Conservation (phyloP, 768 basidiomycete species). For the Lyophyllum semitale region DNA sequence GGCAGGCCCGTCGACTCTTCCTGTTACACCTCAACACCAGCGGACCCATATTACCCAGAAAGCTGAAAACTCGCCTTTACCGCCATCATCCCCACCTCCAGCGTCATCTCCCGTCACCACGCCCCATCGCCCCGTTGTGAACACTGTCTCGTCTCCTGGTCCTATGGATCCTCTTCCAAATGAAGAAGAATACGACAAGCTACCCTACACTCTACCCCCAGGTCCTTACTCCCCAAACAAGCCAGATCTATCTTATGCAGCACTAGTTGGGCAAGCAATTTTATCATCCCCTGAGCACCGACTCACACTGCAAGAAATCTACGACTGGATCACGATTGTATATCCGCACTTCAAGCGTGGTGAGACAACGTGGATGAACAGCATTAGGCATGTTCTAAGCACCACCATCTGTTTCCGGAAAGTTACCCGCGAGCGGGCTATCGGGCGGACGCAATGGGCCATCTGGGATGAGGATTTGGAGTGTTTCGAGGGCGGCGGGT, state of each 20-base stretch:
- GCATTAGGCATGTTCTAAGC: constrained; percentile 94
- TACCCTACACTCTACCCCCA: constrained; percentile 79
- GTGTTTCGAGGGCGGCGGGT: constrained; percentile 85
- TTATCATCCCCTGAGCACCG: constrained; percentile 81
- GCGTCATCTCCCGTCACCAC: constrained; percentile 65
- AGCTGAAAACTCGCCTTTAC: constrained; percentile 47
- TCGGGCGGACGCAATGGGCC: constrained; percentile 87
- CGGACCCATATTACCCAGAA: constrained; percentile 38
- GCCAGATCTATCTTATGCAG: constrained; percentile 91
- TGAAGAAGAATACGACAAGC: constrained; percentile 64
- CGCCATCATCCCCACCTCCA: constrained; percentile 60
- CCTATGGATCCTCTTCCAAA: constrained; percentile 68
- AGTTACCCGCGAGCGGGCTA: constrained; percentile 70
- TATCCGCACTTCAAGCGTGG: constrained; percentile 93
- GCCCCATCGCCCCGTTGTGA: constrained; percentile 59
- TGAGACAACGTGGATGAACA: constrained; percentile 97
- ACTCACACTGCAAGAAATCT: constrained; percentile 93
- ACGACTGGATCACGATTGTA: constrained; percentile 92
- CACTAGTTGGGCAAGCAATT: constrained; percentile 93
- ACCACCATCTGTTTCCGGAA: constrained; percentile 92
- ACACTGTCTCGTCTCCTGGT: constrained; percentile 84
- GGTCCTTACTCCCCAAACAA: constrained; percentile 82
- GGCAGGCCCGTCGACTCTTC: constrained; percentile 38
- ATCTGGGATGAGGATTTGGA: constrained; percentile 81
- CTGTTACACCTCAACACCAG: constrained; percentile 50